Percentiles rank a stretch among this genome's conserved stretches.
Evolutionary conservation across 2,329 filamentous ascomycete species (phyloP).

Genomic region (Xylaria sp.): DNA sequence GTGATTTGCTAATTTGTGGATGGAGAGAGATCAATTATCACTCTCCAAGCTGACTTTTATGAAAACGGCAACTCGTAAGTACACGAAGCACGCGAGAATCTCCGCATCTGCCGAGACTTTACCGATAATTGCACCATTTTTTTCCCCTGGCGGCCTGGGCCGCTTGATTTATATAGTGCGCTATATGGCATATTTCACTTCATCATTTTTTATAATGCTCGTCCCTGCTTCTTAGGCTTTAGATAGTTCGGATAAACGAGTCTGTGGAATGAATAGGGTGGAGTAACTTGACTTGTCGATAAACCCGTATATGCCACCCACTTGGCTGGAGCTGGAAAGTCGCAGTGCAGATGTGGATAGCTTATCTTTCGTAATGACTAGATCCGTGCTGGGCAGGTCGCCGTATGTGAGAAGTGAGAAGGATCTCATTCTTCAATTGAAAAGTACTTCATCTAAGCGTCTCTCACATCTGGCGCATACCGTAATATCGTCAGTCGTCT

Average conservation of each 20-base stretch:
- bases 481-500: conserved; percentile 37
- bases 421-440: background rate
- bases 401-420: background rate
- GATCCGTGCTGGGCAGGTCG: too few species aligned
- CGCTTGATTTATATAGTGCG: background rate
- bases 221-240: background rate
- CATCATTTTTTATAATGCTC: background rate
- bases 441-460: background rate
- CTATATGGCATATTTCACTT: conserved; percentile 5
- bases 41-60: background rate
- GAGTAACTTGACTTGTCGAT: background rate
- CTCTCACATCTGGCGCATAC: conserved; percentile 4
- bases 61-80: conserved; percentile 8
- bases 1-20: background rate
- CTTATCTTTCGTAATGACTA: background rate
- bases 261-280: background rate
- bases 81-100: conserved; percentile 11
- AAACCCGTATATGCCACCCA: background rate
- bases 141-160: background rate
- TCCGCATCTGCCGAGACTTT: conserved; percentile 35
- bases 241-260: background rate
- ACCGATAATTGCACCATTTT: conserved; percentile 38
- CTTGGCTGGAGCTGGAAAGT: background rate
- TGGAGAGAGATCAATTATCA: background rate
- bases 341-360: background rate